These are phyloP conservation scores for Gardenia jasminoides DNA, from an alignment of 257 asterid genomes.

Conservation along the genomic window DNA sequence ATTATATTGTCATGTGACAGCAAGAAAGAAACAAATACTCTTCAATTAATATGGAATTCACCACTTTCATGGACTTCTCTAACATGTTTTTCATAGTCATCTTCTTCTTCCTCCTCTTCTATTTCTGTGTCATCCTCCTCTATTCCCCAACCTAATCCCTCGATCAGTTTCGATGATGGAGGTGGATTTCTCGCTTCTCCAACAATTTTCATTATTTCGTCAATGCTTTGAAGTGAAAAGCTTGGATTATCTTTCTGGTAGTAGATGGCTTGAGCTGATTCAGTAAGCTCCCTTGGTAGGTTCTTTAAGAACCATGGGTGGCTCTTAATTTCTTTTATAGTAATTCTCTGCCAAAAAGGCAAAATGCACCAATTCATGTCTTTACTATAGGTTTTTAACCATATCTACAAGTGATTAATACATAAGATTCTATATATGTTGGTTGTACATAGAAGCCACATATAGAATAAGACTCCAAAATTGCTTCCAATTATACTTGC, in stretches of 20 bases:
- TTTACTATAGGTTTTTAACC: neutral
- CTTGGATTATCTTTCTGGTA: constrained; percentile 57
- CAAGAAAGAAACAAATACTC: neutral
- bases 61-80: constrained; percentile 75
- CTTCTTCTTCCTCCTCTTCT: constrained; percentile 46
- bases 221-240: constrained; percentile 50
- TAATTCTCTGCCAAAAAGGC: constrained; percentile 45
- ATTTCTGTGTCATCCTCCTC: constrained; percentile 44
- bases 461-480: too few relatives aligned
- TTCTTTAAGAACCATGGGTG: constrained; percentile 81
- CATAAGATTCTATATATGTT: neutral
- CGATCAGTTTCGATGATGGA: constrained; percentile 47
- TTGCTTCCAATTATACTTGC: too few relatives aligned
- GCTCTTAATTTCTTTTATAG: constrained; percentile 56
- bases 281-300: constrained; percentile 26
- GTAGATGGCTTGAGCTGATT: constrained; percentile 49
- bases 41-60: constrained; percentile 51
- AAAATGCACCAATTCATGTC: neutral
- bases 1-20: neutral
- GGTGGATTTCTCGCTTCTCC: constrained; percentile 57
- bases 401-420: neutral
- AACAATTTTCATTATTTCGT: constrained; percentile 35
- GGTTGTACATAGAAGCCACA: too few relatives aligned
- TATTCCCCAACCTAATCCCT: constrained; percentile 69
- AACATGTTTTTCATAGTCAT: constrained; percentile 68